A percentile compares a stretch with the other conserved stretches of the same genome.
These are phyloP conservation scores for Stephania cephalantha DNA, from an alignment of 164 flowering plant species.

Conservation along the genomic window DNA sequence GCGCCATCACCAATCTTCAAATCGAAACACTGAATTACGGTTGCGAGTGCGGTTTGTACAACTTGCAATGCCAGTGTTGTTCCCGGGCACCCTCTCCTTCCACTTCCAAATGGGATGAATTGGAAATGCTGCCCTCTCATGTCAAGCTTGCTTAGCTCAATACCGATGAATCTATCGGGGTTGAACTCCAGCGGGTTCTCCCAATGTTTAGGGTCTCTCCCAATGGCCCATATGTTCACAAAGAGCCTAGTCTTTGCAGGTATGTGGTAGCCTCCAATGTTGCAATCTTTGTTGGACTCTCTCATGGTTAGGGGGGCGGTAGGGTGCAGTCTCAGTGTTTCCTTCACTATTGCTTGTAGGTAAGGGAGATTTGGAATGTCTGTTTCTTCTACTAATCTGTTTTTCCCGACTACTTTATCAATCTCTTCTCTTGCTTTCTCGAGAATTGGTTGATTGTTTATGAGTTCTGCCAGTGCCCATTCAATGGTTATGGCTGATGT, in stretches of 20 bases:
- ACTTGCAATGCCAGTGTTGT: constrained; percentile 28
- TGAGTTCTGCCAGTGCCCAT: constrained; percentile 49
- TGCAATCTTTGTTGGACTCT: constrained; percentile 30
- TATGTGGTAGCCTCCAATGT: constrained; percentile 35
- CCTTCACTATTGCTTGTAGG: constrained; percentile 45
- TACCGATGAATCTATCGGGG: constrained; percentile 50
- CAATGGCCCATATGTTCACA: constrained; percentile 53
- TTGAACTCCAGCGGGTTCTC: constrained; percentile 40
- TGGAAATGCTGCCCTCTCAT: constrained; percentile 42
- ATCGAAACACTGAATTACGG: constrained; percentile 51
- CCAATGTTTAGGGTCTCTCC: constrained; percentile 55
- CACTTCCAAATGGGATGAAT: constrained; percentile 48
- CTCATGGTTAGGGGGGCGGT: constrained; percentile 37
- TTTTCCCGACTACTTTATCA: constrained; percentile 29
- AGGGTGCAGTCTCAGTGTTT: constrained; percentile 53
- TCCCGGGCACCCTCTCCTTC: constrained; percentile 55
- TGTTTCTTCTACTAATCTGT: constrained; percentile 32
- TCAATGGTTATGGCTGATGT: constrained; percentile 32
- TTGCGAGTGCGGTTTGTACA: constrained; percentile 26
- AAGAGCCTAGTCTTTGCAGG: constrained; percentile 36
- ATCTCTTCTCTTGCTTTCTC: constrained; percentile 34
- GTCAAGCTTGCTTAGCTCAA: constrained; percentile 11
- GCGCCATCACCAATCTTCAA: constrained; percentile 28
- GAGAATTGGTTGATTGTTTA: constrained; percentile 29
- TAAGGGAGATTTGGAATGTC: constrained; percentile 37